These are phyloP conservation scores for Talaromyces atroroseus DNA, from an alignment of 2,329 filamentous ascomycete genomes.

Conservation along the genomic window DNA sequence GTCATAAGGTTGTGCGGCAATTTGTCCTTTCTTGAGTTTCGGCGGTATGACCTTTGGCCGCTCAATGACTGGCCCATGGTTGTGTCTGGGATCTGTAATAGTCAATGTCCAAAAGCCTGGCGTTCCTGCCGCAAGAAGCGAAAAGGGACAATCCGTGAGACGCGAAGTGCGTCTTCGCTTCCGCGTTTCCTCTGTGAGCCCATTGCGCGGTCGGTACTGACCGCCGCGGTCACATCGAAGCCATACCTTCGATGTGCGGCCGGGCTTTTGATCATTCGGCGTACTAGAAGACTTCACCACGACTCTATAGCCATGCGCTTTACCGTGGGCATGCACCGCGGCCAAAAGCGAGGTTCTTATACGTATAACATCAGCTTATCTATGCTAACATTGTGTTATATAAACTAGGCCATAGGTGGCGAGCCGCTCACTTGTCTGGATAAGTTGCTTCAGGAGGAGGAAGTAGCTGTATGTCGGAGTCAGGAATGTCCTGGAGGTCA, in stretches of 20 bases:
- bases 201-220: slow-evolving; percentile 41
- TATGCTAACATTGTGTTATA: neutral
- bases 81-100: slow-evolving; percentile 38
- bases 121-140: slow-evolving; percentile 39
- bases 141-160: slow-evolving; percentile 42
- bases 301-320: slow-evolving; percentile 40
- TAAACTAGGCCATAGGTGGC: neutral
- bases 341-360: slow-evolving; percentile 32
- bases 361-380: neutral
- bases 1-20: slow-evolving; percentile 38
- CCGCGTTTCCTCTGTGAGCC: slow-evolving; percentile 41
- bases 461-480: slow-evolving; percentile 37
- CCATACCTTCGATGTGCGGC: slow-evolving; percentile 41
- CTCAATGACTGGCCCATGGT: slow-evolving; percentile 39
- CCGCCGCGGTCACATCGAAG: slow-evolving; percentile 41
- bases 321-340: slow-evolving; percentile 38
- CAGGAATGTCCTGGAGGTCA: slow-evolving; percentile 42
- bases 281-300: slow-evolving; percentile 44
- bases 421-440: slow-evolving; percentile 37
- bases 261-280: slow-evolving; percentile 41
- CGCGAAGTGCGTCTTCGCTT: slow-evolving; percentile 41
- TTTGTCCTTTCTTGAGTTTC: slow-evolving; percentile 41
- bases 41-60: slow-evolving; percentile 37
- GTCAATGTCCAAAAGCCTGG: slow-evolving; percentile 41
- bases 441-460: slow-evolving; percentile 41